Percentiles rank a stretch among this genome's conserved stretches.
Conservation (phyloP, 2,329 filamentous ascomycete species). For the Emydomyces testavorans region DNA sequence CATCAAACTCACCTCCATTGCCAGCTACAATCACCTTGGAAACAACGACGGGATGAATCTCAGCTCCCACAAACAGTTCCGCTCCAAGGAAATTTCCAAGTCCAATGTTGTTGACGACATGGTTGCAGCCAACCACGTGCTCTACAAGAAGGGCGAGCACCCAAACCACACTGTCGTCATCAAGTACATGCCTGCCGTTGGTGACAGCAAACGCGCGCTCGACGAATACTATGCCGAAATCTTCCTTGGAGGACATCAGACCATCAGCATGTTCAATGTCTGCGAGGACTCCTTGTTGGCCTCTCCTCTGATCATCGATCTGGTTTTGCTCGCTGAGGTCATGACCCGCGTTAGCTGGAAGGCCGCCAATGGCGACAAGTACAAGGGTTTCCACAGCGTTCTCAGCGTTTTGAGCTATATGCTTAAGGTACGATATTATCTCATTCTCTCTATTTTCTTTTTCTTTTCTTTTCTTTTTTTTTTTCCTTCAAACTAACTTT, state of each 20-base stretch:
- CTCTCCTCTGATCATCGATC: constrained; percentile 91
- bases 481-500: constrained; percentile 6
- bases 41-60: constrained; percentile 99
- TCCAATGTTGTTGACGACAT: constrained; percentile 99
- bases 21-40: constrained; percentile 97
- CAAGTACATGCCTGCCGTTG: constrained; percentile 99
- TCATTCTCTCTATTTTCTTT: no score
- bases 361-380: constrained; percentile 53
- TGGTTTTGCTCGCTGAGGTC: constrained; percentile 86
- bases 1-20: constrained; percentile 97
- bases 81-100: constrained; percentile 99
- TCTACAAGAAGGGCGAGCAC: constrained; percentile 87
- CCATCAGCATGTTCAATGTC: constrained; percentile 95
- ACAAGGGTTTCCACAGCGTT: constrained; percentile 91
- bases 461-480: not conserved
- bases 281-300: constrained; percentile 97
- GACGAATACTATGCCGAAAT: constrained; percentile 99
- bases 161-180: constrained; percentile 98
- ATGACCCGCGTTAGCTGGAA: constrained; percentile 98
- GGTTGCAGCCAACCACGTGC: constrained; percentile 85
- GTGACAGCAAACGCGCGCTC: constrained; percentile 96
- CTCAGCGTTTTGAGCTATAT: constrained; percentile 97
- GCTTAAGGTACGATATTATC: constrained; percentile 51
- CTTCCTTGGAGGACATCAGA: constrained; percentile 97
- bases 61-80: constrained; percentile 95